phyloP scores from a whole-genome alignment of 495 filamentous ascomycete species.

The Chaetomidium leptoderma region DNA sequence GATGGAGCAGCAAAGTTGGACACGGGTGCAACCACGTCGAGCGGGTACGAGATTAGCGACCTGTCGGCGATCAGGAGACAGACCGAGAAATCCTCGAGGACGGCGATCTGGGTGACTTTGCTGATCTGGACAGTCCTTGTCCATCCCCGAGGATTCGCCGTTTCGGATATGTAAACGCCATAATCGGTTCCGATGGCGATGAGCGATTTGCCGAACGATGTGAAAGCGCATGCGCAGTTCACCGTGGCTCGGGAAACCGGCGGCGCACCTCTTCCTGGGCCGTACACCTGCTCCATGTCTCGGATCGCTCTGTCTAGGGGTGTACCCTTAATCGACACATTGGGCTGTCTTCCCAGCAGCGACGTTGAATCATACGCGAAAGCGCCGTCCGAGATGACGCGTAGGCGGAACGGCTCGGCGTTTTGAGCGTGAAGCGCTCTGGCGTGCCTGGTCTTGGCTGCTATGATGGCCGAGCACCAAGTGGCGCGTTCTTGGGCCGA shows the following conservation, averaged over 20 bases:
- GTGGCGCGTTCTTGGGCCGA: constrained; percentile 68
- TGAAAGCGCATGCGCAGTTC: constrained; percentile 90
- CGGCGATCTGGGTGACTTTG: constrained; percentile 86
- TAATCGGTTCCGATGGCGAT: constrained; percentile 93
- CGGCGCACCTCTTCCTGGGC: constrained; percentile 59
- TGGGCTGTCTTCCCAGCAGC: constrained; percentile 40
- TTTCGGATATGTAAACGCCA: constrained; percentile 83
- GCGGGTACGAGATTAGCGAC: constrained; percentile 86
- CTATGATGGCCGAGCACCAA: constrained; percentile 90
- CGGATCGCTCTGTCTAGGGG: constrained; percentile 86
- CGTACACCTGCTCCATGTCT: constrained; percentile 76
- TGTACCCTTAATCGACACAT: constrained; percentile 70
- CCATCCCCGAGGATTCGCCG: constrained; percentile 85
- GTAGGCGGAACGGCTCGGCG: constrained; percentile 89
- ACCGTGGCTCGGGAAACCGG: constrained; percentile 79
- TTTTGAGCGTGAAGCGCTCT: constrained; percentile 84
- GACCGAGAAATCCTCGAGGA: constrained; percentile 91
- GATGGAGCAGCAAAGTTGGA: constrained; percentile 57
- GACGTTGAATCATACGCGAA: constrained; percentile 75
- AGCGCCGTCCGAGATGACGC: constrained; percentile 86
- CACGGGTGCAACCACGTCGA: constrained; percentile 79
- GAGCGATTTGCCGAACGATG: constrained; percentile 75
- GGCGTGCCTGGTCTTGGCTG: constrained; percentile 91
- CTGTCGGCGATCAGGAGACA: constrained; percentile 88
- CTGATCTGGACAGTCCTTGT: constrained; percentile 67